A percentile compares a stretch with the other conserved stretches of the same genome.
These are phyloP conservation scores for Poronia punctata DNA, from an alignment of 495 filamentous ascomycete genomes.

Conservation along the genomic window DNA sequence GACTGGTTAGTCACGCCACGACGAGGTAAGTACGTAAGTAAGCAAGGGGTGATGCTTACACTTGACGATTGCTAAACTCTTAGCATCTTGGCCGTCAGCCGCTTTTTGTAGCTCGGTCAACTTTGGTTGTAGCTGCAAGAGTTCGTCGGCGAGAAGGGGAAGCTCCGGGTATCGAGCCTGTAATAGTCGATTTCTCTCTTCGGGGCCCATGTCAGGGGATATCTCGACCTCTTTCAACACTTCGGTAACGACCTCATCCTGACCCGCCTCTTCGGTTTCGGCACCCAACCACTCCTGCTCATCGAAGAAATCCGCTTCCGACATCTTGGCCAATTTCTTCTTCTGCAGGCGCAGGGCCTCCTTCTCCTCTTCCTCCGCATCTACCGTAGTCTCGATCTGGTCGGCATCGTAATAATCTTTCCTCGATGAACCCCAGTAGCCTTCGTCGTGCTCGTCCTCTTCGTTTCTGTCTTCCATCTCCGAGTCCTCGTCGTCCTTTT, in stretches of 20 bases:
- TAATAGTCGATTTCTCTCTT: constrained; percentile 70
- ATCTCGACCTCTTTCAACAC: constrained; percentile 75
- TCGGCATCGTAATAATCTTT: constrained; percentile 91
- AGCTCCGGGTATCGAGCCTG: constrained; percentile 86
- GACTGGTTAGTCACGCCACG: constrained; percentile 5
- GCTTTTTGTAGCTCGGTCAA: constrained; percentile 49
- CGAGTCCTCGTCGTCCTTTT: constrained; percentile 27
- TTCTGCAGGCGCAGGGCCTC: constrained; percentile 82
- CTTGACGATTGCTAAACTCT: constrained; percentile 57
- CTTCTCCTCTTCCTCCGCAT: constrained; percentile 85
- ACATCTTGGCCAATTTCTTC: constrained; percentile 79
- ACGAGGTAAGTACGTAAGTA: background rate
- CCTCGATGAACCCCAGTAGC: constrained; percentile 79
- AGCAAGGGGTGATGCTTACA: constrained; percentile 6
- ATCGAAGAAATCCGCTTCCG: constrained; percentile 88
- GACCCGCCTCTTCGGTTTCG: constrained; percentile 35
- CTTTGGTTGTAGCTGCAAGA: constrained; percentile 60
- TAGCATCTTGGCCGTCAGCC: constrained; percentile 48
- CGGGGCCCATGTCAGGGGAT: constrained; percentile 65
- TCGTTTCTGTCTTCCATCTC: constrained; percentile 38
- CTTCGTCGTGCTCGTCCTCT: constrained; percentile 67
- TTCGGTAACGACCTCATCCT: constrained; percentile 63
- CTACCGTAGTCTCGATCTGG: constrained; percentile 80
- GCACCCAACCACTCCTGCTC: constrained; percentile 70
- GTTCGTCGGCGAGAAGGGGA: constrained; percentile 74